Percentiles rank a stretch among this genome's conserved stretches.
phyloP scores from a whole-genome alignment of 2,329 filamentous ascomycete species.

The Fusarium protoensiforme region DNA sequence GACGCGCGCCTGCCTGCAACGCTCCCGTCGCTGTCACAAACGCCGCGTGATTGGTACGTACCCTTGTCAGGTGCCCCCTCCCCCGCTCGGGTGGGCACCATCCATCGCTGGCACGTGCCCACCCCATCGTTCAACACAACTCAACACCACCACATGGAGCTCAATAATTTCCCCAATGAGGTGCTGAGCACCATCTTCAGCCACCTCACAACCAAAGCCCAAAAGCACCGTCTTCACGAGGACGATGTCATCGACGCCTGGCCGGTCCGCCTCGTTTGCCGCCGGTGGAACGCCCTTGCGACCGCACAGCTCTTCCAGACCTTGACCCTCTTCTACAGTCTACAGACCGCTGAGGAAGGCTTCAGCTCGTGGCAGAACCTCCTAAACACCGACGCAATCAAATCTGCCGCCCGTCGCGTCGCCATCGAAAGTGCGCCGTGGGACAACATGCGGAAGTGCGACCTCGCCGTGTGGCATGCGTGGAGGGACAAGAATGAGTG shows the following conservation, averaged over 20 bases:
- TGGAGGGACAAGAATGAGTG: background rate
- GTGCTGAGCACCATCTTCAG: slow-evolving; percentile 5
- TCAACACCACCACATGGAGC: background rate
- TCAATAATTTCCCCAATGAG: slow-evolving; percentile 7
- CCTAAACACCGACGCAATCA: background rate
- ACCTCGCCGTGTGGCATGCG: too few relatives aligned
- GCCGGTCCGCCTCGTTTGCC: slow-evolving; percentile 19
- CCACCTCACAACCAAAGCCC: background rate
- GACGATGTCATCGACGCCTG: background rate
- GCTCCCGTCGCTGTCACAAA: background rate
- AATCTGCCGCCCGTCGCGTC: background rate
- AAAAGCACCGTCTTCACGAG: background rate
- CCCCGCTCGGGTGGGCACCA: too few relatives aligned
- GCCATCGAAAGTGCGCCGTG: background rate
- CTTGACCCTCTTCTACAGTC: background rate
- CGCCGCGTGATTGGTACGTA: background rate
- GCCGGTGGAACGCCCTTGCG: slow-evolving; percentile 7
- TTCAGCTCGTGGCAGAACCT: background rate
- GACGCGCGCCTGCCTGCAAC: background rate
- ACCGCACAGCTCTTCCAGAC: background rate
- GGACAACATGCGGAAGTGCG: too few relatives aligned
- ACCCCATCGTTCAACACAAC: too few relatives aligned
- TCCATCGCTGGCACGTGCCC: too few relatives aligned
- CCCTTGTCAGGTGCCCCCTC: background rate
- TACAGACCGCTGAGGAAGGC: fast-evolving